Conservation (phyloP, 768 basidiomycete genomes). For the Naganishia kalamii region DNA sequence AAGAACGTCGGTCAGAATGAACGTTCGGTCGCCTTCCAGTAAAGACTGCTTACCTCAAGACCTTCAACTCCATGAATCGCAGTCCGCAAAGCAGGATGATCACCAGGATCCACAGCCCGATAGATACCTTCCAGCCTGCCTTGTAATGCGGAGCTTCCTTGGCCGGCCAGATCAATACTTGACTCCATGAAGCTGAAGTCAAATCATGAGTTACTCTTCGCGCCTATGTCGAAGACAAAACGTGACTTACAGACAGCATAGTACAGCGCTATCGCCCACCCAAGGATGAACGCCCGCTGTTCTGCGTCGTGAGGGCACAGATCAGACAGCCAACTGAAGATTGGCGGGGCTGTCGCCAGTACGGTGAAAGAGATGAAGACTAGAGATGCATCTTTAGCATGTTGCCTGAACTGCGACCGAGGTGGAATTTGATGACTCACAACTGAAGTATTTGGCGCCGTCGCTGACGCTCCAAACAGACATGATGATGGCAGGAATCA, state of each 20-base stretch:
- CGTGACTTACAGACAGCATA: constrained; percentile 31
- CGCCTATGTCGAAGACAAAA: background rate
- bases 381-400: background rate
- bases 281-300: constrained; percentile 38
- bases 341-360: constrained; percentile 34
- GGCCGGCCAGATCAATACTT: constrained; percentile 39
- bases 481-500: constrained; percentile 40
- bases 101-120: constrained; percentile 35
- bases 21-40: background rate
- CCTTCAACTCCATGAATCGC: constrained; percentile 33
- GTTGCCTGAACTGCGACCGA: no score
- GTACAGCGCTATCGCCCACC: constrained; percentile 35
- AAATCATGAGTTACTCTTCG: background rate
- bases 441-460: constrained; percentile 37
- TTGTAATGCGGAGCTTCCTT: constrained; percentile 36
- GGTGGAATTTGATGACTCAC: constrained; percentile 21
- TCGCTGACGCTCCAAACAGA: constrained; percentile 37
- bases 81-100: constrained; percentile 29
- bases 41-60: constrained; percentile 27
- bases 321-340: constrained; percentile 42
- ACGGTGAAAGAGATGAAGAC: constrained; percentile 35
- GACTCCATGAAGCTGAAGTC: constrained; percentile 32
- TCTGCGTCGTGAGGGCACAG: constrained; percentile 40
- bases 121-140: constrained; percentile 34
- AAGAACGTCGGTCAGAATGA: constrained; percentile 26